Base-by-base conservation (phyloP, 768 basidiomycete species). In the Jaapia argillacea region DNA sequence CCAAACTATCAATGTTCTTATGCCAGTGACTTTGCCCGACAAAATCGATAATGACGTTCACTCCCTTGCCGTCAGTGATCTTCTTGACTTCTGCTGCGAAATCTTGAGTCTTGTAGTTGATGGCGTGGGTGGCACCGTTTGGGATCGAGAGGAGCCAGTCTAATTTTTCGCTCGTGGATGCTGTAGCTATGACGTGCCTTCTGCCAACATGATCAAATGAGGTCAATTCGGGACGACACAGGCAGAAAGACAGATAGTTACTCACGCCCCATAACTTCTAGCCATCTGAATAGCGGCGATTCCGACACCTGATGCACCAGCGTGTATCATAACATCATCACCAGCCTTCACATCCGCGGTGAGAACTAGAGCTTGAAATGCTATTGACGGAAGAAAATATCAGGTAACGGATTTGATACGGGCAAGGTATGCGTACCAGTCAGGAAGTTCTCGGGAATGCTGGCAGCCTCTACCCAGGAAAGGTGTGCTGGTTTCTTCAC, bases 241-340 rank as follows among this genome's bases (percentile, higher is more conserved):
- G 21, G 20, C 12, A 41, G n/a, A 42, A n/a, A 48, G 40, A 36
- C 36, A 24, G 37, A 40, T 23, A 25, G 16, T 5, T 24, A 71
- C 84, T 66, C 55, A 88, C 85, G 85, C 85, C 45, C 77, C 77
- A 48, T 71, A 75, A 36, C 72, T 55, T 21, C 86, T 77, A 16
- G 91, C 88, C 16, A 96, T 64, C 61, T 97, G 93, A 40, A 85
- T 87, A 12, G 88, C 87, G 2, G 91, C 82, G 13, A 93, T 59
- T 1, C 91, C 91, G 3, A 96, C 90, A 23, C 92, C 90, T 10
- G 86, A 89, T 3, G 90, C 90, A 5, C 82, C 93, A 16, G 91
- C 90, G 56, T 97, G 94, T 10, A 97, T 71, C 13, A 98, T 72
- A 6, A 90, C 86, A 54, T 84, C 64, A 38, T 89, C 81, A 26